Base-by-base conservation (phyloP, 169 alveolate species). In the Plasmodium yoelii region DNA sequence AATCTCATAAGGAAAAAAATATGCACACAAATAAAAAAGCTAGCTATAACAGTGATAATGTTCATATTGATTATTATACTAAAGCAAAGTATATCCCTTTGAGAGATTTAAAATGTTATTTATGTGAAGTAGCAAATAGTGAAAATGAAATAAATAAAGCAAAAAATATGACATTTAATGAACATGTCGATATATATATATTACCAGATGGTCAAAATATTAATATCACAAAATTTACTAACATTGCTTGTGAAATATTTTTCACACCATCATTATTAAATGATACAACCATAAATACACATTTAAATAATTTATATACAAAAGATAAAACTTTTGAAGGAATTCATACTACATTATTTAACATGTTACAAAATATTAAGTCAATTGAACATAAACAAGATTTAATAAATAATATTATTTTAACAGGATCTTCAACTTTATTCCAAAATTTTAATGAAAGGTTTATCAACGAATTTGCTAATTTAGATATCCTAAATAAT, bases 171-270 rank as follows among this genome's bases (percentile, higher is more conserved):
- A 77, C 13, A 49, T 64, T 77, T 51, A 77, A 77, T 13, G 80
- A 77, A n/a, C n/a, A 44, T 77, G 5, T 77, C 5, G 67, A 64
- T 46, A 34, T 64, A 49, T 77, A 63, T 56, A 77, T 77, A 24
- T 64, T 77, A 44, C 88, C 88, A 22, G 88, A 77, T 77, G 88
- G 88, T 10, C 88, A 77, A 64, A 77, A 77, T 47, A 77, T 77
- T 26, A 77, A 77, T 56, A 77, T 77, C n/a, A 18, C 77, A 6
- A 63, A 77, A 26, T 77, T 77, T 64, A 64, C 24, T 49, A 77
- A 77, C 19, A 77, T 77, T 5, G 88, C 88, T 4, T 64, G 74
- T 63, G 88, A 77, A 64, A 77, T 77, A 63, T 77, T 77, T 63
- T 77, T 77, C 13, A 77, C 88, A 7, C 88, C 88, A 12, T 64